phyloP scores from a whole-genome alignment of 352 stramenopile species.

The Elongisporangium prolatum region DNA sequence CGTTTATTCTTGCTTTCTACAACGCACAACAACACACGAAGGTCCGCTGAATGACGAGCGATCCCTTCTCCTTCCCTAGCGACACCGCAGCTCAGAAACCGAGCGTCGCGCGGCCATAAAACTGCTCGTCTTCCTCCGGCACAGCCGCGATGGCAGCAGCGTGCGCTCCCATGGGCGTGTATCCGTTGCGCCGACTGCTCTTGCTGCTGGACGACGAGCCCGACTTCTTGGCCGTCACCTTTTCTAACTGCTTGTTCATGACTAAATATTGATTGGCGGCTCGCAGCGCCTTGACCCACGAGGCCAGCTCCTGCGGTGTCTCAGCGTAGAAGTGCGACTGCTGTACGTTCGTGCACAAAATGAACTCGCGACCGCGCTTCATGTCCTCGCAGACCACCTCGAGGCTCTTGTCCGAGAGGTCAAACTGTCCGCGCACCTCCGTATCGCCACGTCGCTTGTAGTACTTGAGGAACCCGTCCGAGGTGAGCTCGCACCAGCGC shows the following conservation, averaged over 20 bases:
- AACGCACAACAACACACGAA: neutral
- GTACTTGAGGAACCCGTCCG: conserved; percentile 72
- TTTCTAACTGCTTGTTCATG: conserved; percentile 31
- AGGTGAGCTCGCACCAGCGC: conserved; percentile 79
- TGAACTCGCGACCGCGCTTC: conserved; percentile 69
- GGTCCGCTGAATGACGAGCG: no score
- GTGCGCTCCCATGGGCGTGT: conserved; percentile 9
- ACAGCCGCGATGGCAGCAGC: conserved; percentile 22
- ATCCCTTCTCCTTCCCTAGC: neutral
- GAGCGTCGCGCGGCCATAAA: conserved; percentile 78
- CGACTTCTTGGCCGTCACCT: conserved; percentile 26
- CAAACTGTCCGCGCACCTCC: conserved; percentile 79
- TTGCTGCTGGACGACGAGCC: conserved; percentile 17
- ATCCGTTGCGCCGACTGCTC: conserved; percentile 3
- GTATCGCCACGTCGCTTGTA: conserved; percentile 84
- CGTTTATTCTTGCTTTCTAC: neutral
- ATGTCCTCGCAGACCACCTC: conserved; percentile 81
- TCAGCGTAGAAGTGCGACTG: conserved; percentile 86
- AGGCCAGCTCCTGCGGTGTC: conserved; percentile 59
- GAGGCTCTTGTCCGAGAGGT: conserved; percentile 70
- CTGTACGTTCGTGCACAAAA: conserved; percentile 76
- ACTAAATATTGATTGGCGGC: conserved; percentile 62
- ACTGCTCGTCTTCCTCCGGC: conserved; percentile 69
- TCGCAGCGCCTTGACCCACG: conserved; percentile 77
- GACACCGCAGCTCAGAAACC: conserved; percentile 45